Evolutionary conservation across 2,329 filamentous ascomycete species (phyloP).

Genomic region (Celoporthe dispersa): DNA sequence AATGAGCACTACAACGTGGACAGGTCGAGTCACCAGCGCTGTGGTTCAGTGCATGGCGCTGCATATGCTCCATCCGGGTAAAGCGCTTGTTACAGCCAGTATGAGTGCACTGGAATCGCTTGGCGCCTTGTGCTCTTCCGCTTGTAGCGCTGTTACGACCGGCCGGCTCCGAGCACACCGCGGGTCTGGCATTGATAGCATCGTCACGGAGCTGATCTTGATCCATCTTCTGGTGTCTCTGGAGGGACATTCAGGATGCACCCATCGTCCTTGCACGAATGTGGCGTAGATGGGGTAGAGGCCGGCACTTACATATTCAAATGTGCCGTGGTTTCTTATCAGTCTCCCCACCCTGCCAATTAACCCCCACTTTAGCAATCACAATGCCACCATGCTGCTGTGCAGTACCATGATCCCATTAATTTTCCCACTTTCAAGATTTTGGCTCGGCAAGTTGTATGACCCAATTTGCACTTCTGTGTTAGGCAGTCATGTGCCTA

Average conservation of each 20-base stretch:
- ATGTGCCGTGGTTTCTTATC: background rate
- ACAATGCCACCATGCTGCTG: background rate
- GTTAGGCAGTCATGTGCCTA: too few species aligned
- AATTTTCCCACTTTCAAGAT: too few species aligned
- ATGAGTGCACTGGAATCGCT: constrained; percentile 43
- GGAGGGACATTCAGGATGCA: background rate
- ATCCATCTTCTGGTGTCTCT: constrained; percentile 14
- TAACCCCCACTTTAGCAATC: constrained; percentile 3
- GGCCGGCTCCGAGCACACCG: background rate
- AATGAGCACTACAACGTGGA: constrained; percentile 62
- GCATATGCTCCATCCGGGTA: constrained; percentile 61
- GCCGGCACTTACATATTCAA: background rate
- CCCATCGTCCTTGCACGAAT: background rate
- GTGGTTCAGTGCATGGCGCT: constrained; percentile 62
- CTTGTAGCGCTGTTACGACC: constrained; percentile 2
- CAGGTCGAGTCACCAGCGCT: constrained; percentile 59
- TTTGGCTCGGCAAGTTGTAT: too few species aligned
- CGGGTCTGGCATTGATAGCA: constrained; percentile 14
- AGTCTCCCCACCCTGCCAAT: background rate
- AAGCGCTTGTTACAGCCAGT: constrained; percentile 57
- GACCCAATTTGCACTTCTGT: too few species aligned
- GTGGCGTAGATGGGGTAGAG: constrained; percentile 2
- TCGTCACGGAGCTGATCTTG: constrained; percentile 3
- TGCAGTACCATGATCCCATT: background rate
- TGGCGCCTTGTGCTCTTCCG: constrained; percentile 24